Evolutionary conservation across 345 rosid species (phyloP).

Genomic region (Geranium brycei): DNA sequence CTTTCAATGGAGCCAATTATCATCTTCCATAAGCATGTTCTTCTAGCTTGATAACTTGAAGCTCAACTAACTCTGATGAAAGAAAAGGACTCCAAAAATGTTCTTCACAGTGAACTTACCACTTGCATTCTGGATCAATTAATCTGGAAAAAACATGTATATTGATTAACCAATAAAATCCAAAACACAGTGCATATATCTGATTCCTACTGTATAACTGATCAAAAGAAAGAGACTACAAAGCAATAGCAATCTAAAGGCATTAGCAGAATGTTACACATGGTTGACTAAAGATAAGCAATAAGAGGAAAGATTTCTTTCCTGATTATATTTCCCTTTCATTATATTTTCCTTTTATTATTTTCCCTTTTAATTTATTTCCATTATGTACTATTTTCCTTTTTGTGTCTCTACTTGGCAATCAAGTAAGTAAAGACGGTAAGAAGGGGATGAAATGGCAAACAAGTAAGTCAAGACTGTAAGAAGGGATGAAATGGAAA

Average conservation of each 20-base stretch:
- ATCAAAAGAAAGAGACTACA: not conserved
- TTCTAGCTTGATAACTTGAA: conserved; percentile 10
- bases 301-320: too few species aligned
- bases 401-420: too few species aligned
- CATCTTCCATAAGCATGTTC: conserved; percentile 5
- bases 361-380: too few species aligned
- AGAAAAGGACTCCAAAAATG: conserved; percentile 3
- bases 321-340: too few species aligned
- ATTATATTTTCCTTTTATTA: too few species aligned
- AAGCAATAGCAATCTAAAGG: not conserved
- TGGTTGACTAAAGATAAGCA: too few species aligned
- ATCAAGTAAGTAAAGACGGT: not conserved
- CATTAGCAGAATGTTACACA: too few species aligned
- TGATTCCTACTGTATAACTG: not conserved
- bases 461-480: too few species aligned
- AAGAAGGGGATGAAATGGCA: too few species aligned
- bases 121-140: conserved; percentile 7
- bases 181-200: not conserved
- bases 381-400: too few species aligned
- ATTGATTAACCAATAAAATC: not conserved
- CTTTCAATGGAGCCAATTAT: conserved; percentile 7
- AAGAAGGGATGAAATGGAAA: too few species aligned
- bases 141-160: conserved; percentile 4
- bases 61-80: conserved; percentile 3
- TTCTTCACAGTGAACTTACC: conserved; percentile 3